Evolutionary conservation across 495 filamentous ascomycete genomes (phyloP).

Genomic region (Lasiosphaeria miniovina): DNA sequence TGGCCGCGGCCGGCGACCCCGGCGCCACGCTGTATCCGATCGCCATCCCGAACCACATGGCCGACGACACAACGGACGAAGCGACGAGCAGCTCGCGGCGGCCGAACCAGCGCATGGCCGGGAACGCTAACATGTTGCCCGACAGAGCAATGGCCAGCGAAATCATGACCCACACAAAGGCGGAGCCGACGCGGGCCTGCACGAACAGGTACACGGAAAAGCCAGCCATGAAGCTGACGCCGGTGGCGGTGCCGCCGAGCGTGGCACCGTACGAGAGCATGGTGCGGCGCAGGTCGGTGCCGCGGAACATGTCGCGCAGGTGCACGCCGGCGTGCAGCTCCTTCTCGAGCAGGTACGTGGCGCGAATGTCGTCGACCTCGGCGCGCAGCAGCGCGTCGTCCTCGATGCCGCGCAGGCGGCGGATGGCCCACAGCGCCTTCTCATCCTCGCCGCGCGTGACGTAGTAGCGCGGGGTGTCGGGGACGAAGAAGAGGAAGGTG

Average conservation of each 20-base stretch:
- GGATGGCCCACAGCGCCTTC: conserved; percentile 30
- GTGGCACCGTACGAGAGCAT: conserved; percentile 25
- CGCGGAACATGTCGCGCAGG: conserved; percentile 29
- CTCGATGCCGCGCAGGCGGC: conserved; percentile 24
- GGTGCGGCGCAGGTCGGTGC: conserved; percentile 30
- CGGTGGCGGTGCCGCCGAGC: conserved; percentile 27
- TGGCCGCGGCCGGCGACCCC: conserved; percentile 13
- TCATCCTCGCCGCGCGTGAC: conserved; percentile 34
- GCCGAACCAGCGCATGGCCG: conserved; percentile 27
- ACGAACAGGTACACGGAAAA: conserved; percentile 34
- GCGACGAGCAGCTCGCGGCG: conserved; percentile 22
- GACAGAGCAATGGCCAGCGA: conserved; percentile 30
- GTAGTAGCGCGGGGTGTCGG: conserved; percentile 53
- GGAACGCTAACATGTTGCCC: conserved; percentile 30
- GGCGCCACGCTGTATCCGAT: conserved; percentile 22
- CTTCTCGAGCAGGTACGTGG: conserved; percentile 24
- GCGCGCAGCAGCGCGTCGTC: conserved; percentile 27
- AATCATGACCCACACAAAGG: conserved; percentile 34
- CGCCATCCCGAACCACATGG: conserved; percentile 28
- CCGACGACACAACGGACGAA: conserved; percentile 22
- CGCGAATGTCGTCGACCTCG: conserved; percentile 32
- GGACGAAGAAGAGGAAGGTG: conserved; percentile 49
- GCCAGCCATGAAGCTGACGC: conserved; percentile 30
- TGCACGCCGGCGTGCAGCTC: conserved; percentile 26
- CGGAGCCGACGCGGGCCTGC: conserved; percentile 27